Percentiles rank a stretch among this genome's conserved stretches.
Evolutionary conservation across 352 stramenopile species (phyloP).

Genomic region (Phytophthora pisi): DNA sequence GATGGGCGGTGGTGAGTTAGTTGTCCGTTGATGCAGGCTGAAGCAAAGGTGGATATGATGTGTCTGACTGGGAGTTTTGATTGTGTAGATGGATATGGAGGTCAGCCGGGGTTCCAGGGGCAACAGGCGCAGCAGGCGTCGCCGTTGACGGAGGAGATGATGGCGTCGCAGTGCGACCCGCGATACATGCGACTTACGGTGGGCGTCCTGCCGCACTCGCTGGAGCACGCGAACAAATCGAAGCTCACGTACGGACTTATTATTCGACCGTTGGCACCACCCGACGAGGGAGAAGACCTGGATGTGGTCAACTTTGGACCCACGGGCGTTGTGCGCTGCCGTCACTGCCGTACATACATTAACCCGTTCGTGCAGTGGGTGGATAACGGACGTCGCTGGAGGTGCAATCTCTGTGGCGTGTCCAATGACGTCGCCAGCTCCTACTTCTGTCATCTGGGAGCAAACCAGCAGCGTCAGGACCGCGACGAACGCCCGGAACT

Average conservation of each 20-base stretch:
- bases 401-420: conserved; percentile 90
- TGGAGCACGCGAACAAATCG: conserved; percentile 84
- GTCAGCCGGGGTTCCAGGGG: conserved; percentile 43
- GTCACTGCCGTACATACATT: conserved; percentile 90
- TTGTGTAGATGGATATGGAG: conserved; percentile 58
- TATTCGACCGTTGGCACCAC: conserved; percentile 80
- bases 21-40: conserved; percentile 2
- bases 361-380: conserved; percentile 91
- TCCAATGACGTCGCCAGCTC: conserved; percentile 92
- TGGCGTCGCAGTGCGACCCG: conserved; percentile 74
- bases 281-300: conserved; percentile 67
- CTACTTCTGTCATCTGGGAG: conserved; percentile 98
- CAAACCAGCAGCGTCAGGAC: conserved; percentile 94
- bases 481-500: conserved; percentile 89
- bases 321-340: conserved; percentile 84
- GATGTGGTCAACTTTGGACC: conserved; percentile 90
- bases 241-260: conserved; percentile 87
- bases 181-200: conserved; percentile 88
- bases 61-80: conserved; percentile 6
- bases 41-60: conserved; percentile 12
- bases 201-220: conserved; percentile 74
- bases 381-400: conserved; percentile 87
- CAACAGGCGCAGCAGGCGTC: conserved; percentile 61
- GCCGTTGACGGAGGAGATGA: conserved; percentile 69
- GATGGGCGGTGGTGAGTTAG: conserved; percentile 56